Base-by-base conservation (phyloP, 768 basidiomycete species). In the Atractiella rhizophila region DNA sequence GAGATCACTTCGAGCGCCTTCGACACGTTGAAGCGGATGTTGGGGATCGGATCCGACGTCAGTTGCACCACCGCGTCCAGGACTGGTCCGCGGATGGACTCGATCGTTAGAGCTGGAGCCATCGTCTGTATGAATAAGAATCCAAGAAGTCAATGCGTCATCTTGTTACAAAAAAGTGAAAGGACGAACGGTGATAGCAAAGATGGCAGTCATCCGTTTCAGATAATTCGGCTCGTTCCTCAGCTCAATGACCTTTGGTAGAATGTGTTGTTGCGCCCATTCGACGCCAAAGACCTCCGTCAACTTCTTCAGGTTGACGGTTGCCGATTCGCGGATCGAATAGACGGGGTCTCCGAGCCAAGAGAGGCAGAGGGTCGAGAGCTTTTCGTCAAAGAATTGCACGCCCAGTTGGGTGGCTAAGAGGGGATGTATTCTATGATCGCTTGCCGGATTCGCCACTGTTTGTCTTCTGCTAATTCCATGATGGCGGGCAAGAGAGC, bases 371-470 rank as follows among this genome's bases (percentile, higher is more conserved):
- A 98, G 66, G 54, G 79, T 83, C 21, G 79, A 81, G 32, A 98
- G 70, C 58, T 88, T 82, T 54, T 96, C 91, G 59, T 98, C 86
- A 58, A 98, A 98, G 64, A 96, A 96, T 21, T 75, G 66, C 52
- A 81, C 81, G 40, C 91, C 91, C 42, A 98, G 69, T 57, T 98
- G 91, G n/a, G 76, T 85, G 31, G 91, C 86, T 34, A 98, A 75
- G 18, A 96, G 70, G 91, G 91, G 52, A 98, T 65, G 63, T 98
- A 94, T 61, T 96, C 91, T 60, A 98, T 98, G 63, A 98, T 96
- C 7, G 91, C 91, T 60, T 98, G 91, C 51, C 91, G 76, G 16
- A 98, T 88, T 23, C 91, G 77, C 91, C 91, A 98, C 46, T 91
- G 91, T 59, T 96, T 98, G 65, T 98, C 91, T 60, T 96, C 88